Evolutionary conservation across 495 filamentous ascomycete species (phyloP), one percentile per base, ranked within the genome.

Genomic region (Aspergillus wentii): DNA sequence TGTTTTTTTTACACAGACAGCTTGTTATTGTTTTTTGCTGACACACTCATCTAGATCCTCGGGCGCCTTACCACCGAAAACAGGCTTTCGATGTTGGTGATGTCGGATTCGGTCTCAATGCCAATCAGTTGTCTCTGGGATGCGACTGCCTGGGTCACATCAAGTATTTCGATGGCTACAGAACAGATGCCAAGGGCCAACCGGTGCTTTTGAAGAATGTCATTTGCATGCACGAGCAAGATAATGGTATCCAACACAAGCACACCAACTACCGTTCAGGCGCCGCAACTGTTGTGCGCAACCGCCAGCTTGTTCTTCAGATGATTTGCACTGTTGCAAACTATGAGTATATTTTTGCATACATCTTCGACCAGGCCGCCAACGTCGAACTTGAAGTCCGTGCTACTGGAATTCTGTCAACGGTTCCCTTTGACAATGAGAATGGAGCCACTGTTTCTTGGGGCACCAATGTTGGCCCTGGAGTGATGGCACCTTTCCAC

Each of bases 381-480:
- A 87, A 89, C 50, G 44, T 94, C 30, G 68, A 76, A 27, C 81
- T 91, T 46, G 89, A 95, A 62, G 81, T 86, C 22, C 77, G 83
- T 10, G 89, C 89, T 4, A 94, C 89, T 2, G 89, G 89, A 0
- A 87, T 95, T 42, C 69, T 95, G 14, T 87, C 81, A 30, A 92
- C 88, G 0, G 76, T 88, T 26, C 86, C 89, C 5, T 80, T 94
- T 40, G 83, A 88, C 35, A 61, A 68, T 16, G 48, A 62, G 17
- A 59, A 61, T 22, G 59, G 61, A 1, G 70, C 82, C 13, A 82
- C 79, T 13, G 60, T 83, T 38, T 80, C 70, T 17, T 94, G 83
- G 73, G 89, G 89, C 29, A 95, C 89, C 1, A 74, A 90, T 21
- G 86, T 95, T 6, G 83, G 88, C 41, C 89, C 88, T 0, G 89